A percentile compares a stretch with the other conserved stretches of the same genome.
phyloP scores from a whole-genome alignment of 2,329 filamentous ascomycete species.

The Colletotrichum tamarilloi region DNA sequence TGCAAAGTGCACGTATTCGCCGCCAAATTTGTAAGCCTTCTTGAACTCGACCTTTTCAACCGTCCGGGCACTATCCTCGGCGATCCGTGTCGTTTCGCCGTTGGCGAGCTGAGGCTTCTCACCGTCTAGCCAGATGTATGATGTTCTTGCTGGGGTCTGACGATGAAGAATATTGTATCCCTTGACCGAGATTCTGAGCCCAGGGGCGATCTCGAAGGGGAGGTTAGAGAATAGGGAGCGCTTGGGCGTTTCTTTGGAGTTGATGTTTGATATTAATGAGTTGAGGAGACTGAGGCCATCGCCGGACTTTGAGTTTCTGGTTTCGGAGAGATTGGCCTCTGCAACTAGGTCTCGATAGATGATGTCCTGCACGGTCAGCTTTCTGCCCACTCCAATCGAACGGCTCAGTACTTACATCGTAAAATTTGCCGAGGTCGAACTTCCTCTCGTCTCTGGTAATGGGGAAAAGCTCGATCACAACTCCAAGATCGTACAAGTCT shows the following conservation, averaged over 20 bases:
- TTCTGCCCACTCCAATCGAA: neutral
- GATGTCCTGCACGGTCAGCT: slow-evolving; percentile 72
- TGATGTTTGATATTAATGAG: slow-evolving; percentile 87
- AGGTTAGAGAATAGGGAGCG: slow-evolving; percentile 87
- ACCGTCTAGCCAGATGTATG: slow-evolving; percentile 89
- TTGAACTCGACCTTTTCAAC: slow-evolving; percentile 86
- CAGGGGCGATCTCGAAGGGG: slow-evolving; percentile 88
- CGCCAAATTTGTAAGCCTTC: slow-evolving; percentile 96
- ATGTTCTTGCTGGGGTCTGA: slow-evolving; percentile 83
- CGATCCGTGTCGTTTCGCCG: slow-evolving; percentile 78
- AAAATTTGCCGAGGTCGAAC: slow-evolving; percentile 89
- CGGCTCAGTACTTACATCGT: slow-evolving; percentile 72
- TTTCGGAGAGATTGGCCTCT: slow-evolving; percentile 66
- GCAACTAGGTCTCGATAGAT: slow-evolving; percentile 83
- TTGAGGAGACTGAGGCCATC: slow-evolving; percentile 84
- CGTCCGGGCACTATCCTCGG: slow-evolving; percentile 80
- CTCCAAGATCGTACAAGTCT: slow-evolving; percentile 93
- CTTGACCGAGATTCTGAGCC: slow-evolving; percentile 88
- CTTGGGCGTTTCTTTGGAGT: slow-evolving; percentile 88
- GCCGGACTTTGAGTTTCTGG: slow-evolving; percentile 73
- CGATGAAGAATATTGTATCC: slow-evolving; percentile 91
- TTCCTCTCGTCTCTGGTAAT: slow-evolving; percentile 76
- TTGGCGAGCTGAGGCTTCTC: slow-evolving; percentile 85
- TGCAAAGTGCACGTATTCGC: slow-evolving; percentile 87
- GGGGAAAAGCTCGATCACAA: slow-evolving; percentile 92